phyloP scores from a whole-genome alignment of 2,329 filamentous ascomycete genomes.

The Boeremia lycopersici region DNA sequence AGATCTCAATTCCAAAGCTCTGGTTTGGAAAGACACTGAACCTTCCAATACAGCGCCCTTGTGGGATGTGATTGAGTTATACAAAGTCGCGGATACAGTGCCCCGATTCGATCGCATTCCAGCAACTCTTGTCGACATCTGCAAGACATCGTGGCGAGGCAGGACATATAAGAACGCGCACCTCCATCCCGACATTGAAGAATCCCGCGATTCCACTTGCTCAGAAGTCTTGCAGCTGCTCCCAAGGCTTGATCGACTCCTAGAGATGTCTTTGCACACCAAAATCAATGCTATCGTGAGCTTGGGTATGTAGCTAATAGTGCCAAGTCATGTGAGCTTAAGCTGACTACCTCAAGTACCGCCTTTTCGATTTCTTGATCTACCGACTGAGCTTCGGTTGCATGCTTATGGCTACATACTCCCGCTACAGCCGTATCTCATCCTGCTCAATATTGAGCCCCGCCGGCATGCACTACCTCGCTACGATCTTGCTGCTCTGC shows the following conservation, averaged over 20 bases:
- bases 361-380: slow-evolving; percentile 13
- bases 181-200: neutral
- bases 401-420: slow-evolving; percentile 8
- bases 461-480: slow-evolving; percentile 9
- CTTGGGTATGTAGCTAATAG: slow-evolving; percentile 1
- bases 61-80: neutral
- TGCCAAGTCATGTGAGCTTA: neutral
- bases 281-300: slow-evolving; percentile 10
- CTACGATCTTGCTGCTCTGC: slow-evolving; percentile 11
- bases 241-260: slow-evolving; percentile 6
- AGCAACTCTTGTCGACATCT: slow-evolving; percentile 12
- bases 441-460: slow-evolving; percentile 7
- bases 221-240: slow-evolving; percentile 12
- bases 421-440: slow-evolving; percentile 11
- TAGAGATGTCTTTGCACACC: slow-evolving; percentile 3
- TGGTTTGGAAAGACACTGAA: too few species aligned
- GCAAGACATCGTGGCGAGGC: slow-evolving; percentile 8
- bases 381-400: slow-evolving; percentile 9
- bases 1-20: neutral
- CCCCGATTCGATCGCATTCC: slow-evolving; percentile 7
- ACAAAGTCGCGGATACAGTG: slow-evolving; percentile 3
- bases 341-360: neutral
- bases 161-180: slow-evolving; percentile 11
- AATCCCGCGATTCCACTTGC: slow-evolving; percentile 11
- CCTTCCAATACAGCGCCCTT: neutral